These are phyloP conservation scores for Ophiorrhiza pumila DNA, from an alignment of 257 asterid species.

Conservation along the genomic window DNA sequence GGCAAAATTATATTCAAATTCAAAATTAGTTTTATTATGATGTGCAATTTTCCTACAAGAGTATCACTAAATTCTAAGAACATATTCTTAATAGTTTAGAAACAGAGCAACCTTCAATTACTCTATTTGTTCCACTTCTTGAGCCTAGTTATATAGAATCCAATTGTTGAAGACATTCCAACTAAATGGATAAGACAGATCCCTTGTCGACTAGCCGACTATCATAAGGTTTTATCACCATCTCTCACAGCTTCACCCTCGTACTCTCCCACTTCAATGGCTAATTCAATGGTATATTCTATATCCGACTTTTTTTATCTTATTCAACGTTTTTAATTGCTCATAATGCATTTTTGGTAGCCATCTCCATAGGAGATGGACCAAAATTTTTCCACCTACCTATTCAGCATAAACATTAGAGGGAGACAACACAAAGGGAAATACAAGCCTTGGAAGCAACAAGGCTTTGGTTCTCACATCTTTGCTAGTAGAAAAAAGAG, in stretches of 20 bases:
- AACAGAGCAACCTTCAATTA: neutral
- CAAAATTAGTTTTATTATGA: too few relatives aligned
- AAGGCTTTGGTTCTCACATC: neutral
- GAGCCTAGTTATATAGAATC: neutral
- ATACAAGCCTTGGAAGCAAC: too few relatives aligned
- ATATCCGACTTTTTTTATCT: neutral
- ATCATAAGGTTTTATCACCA: neutral
- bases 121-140: neutral
- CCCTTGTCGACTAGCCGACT: neutral
- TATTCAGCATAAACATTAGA: neutral
- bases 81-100: too few relatives aligned
- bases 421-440: neutral
- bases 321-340: neutral
- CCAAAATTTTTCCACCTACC: neutral
- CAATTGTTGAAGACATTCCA: neutral
- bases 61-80: neutral
- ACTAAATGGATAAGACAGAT: neutral
- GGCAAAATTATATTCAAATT: neutral
- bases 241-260: neutral
- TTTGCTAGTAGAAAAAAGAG: neutral
- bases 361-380: neutral
- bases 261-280: neutral
- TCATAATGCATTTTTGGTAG: neutral
- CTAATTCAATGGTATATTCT: too few relatives aligned
- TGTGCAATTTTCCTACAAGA: neutral